A percentile compares a stretch with the other conserved stretches of the same genome.
Evolutionary conservation across 768 basidiomycete species (phyloP).

Genomic region (Leucocoprinus leucothites): DNA sequence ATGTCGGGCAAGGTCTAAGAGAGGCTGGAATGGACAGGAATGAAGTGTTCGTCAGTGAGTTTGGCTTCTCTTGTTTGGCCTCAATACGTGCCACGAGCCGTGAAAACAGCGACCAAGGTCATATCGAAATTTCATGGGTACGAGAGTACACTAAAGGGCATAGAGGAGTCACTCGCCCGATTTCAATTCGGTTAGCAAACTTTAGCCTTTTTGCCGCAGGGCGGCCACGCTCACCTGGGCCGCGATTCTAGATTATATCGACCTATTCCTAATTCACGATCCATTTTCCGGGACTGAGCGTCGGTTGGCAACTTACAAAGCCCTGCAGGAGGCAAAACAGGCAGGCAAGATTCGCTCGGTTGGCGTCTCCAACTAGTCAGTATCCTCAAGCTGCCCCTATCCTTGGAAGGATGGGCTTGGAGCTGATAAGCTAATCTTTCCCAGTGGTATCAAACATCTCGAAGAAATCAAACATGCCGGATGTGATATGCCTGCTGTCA

Average conservation of each 20-base stretch:
- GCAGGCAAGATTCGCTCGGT: constrained; percentile 67
- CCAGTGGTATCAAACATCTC: constrained; percentile 65
- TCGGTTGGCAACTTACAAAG: constrained; percentile 71
- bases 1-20: constrained; percentile 55
- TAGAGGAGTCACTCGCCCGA: constrained; percentile 58
- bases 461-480: constrained; percentile 69
- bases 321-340: constrained; percentile 57
- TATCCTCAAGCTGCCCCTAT: background rate
- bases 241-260: constrained; percentile 28
- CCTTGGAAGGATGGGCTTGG: background rate
- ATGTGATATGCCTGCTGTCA: constrained; percentile 64
- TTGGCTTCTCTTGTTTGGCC: constrained; percentile 15
- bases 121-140: constrained; percentile 58
- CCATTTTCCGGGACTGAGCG: constrained; percentile 59
- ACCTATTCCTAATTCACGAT: constrained; percentile 68
- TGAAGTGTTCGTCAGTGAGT: constrained; percentile 74
- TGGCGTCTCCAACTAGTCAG: constrained; percentile 87
- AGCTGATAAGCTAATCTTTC: background rate
- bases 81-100: background rate
- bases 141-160: constrained; percentile 51
- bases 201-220: background rate
- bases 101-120: constrained; percentile 60
- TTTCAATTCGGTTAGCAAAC: constrained; percentile 53
- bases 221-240: background rate
- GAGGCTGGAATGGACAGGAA: constrained; percentile 53